Evolutionary conservation across 1,284 basidiomycete genomes (phyloP).

Genomic region (Cerioporus squamosus): DNA sequence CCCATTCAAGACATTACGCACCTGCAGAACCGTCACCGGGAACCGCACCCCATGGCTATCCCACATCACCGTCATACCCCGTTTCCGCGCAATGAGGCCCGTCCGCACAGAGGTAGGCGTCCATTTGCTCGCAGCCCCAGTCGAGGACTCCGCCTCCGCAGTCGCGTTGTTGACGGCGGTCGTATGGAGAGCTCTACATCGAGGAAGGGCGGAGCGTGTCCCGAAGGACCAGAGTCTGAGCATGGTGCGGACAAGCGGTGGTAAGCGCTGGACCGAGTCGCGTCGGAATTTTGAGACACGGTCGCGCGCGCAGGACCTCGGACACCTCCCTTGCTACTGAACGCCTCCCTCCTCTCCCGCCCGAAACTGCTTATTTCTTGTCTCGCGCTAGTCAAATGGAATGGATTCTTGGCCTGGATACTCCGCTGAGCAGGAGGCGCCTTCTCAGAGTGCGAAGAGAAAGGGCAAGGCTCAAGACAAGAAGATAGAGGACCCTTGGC

Average conservation of each 20-base stretch:
- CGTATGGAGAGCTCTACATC: constrained; percentile 43
- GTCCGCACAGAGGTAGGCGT: constrained; percentile 87
- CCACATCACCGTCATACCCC: constrained; percentile 96
- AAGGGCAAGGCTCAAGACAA: constrained; percentile 31
- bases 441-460: constrained; percentile 29
- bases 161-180: constrained; percentile 41
- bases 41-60: constrained; percentile 86
- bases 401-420: constrained; percentile 72
- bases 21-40: constrained; percentile 95
- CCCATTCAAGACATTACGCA: constrained; percentile 41
- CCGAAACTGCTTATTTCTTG: not conserved
- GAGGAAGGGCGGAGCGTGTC: constrained; percentile 40
- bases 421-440: constrained; percentile 33
- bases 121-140: constrained; percentile 62
- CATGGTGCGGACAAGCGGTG: constrained; percentile 40
- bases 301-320: constrained; percentile 17
- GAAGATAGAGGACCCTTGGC: constrained; percentile 29
- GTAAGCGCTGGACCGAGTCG: constrained; percentile 12
- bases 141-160: constrained; percentile 35
- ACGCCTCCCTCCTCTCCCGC: not conserved
- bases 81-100: constrained; percentile 94
- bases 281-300: constrained; percentile 24
- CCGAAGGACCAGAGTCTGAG: constrained; percentile 53
- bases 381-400: constrained; percentile 50
- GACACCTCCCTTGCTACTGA: constrained; percentile 11